Conservation (phyloP, 257 asterid species). For the Nicotiana tabacum region DNA sequence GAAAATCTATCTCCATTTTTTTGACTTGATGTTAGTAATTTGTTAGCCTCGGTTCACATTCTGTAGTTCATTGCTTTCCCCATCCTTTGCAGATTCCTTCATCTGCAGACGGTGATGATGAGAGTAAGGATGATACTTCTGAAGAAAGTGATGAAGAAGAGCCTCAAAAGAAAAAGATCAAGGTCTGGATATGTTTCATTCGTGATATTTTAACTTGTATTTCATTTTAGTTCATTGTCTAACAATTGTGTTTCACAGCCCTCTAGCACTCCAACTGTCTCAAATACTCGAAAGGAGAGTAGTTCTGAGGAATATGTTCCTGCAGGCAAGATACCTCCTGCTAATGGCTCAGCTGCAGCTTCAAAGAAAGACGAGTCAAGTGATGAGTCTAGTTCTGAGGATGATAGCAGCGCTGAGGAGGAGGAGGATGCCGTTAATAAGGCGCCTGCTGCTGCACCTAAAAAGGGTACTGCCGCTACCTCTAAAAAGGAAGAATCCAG, state of each 20-base stretch:
- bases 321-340: conserved; percentile 18
- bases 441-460: background rate
- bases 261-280: background rate
- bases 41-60: no score
- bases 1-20: no score
- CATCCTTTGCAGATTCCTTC: no score
- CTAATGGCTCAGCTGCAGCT: conserved; percentile 13
- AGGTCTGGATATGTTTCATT: conserved; percentile 22
- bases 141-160: conserved; percentile 38
- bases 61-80: no score
- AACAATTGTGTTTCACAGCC: background rate
- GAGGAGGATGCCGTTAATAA: background rate
- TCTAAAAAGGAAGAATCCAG: background rate
- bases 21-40: no score
- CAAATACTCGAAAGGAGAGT: conserved; percentile 12
- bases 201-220: background rate
- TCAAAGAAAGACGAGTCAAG: conserved; percentile 17
- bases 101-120: no score
- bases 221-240: background rate
- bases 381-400: background rate
- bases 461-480: background rate
- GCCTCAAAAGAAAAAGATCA: conserved; percentile 43
- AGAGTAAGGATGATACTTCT: no score
- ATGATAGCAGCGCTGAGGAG: background rate
- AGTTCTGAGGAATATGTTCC: conserved; percentile 28